Evolutionary conservation across 352 stramenopile genomes (phyloP), one percentile per base, ranked within the genome.

Genomic region (Saprolegnia parasitica): DNA sequence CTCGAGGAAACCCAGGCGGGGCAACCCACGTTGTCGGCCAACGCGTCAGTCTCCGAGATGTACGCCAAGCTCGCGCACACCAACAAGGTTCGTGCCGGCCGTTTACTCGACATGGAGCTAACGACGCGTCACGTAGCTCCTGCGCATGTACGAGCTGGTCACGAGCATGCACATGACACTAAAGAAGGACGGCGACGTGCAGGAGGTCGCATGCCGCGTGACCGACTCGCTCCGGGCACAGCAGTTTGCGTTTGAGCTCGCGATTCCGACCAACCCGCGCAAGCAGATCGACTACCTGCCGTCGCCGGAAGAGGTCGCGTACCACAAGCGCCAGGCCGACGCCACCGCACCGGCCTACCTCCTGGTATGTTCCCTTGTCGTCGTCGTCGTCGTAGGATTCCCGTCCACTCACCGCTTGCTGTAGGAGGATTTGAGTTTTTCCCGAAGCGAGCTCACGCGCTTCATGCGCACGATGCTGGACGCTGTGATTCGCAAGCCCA

Each of bases 401-500:
- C 40, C 42, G 26, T 20, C 26, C 15, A 37, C 29, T 50, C 40
- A 55, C 32, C 21, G 20, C 35, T 4, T 24, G 15, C 23, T 65
- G 8, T 50, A 92, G 79, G 83, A 94, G 39, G 86, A 94, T 64
- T 71, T 94, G 63, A 91, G 78, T 50, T 94, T 94, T 74, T 88
- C 80, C 67, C 80, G 84, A 42, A 78, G 78, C 46, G 83, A 94
- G 72, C 83, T 92, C 76, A 91, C 83, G 64, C 89, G 89, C 56
- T 94, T 94, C 71, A 89, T 91, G 78, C 81, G 83, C 50, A 89
- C 84, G 68, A 73, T 91, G 54, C 71, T 94, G 49, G 86, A 94
- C 72, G 80, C 89, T 37, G 83, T 93, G 45, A 90, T 90, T 79
- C 79, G 81, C 58, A 89, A 89, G 72, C 88, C 88, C 71, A 81